These are phyloP conservation scores for Colletotrichum kahawae DNA, from an alignment of 2,329 filamentous ascomycete species.

Conservation along the genomic window DNA sequence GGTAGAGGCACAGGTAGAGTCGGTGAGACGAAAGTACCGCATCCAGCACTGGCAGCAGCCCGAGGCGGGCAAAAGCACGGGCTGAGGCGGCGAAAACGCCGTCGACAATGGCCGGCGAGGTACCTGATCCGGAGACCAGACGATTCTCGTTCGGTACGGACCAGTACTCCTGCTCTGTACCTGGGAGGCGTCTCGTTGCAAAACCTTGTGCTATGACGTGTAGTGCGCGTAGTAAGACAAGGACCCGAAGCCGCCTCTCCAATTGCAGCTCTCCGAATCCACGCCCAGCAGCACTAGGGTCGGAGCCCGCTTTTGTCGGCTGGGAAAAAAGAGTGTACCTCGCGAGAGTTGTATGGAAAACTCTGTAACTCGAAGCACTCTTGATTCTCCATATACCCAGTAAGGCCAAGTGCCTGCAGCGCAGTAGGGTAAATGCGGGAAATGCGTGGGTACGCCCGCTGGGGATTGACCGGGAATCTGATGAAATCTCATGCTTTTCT, in stretches of 20 bases:
- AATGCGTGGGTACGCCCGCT: not conserved
- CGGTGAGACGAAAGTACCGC: conserved; percentile 11
- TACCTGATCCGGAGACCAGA: conserved; percentile 10
- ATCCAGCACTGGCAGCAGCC: not conserved
- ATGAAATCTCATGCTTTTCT: not conserved
- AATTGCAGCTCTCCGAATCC: conserved; percentile 11
- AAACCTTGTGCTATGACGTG: conserved; percentile 16
- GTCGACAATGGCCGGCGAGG: not conserved
- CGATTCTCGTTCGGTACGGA: not conserved
- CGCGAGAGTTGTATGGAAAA: not conserved
- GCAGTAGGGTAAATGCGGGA: not conserved
- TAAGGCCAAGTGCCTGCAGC: not conserved
- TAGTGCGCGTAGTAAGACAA: conserved; percentile 20
- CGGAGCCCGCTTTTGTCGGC: conserved; percentile 16
- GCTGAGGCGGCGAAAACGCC: not conserved
- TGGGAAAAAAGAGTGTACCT: not conserved
- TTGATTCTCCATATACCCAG: not conserved
- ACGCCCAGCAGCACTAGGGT: conserved; percentile 15
- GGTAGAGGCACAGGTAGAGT: conserved; percentile 4
- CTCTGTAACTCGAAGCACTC: not conserved
- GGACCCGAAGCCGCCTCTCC: conserved; percentile 11
- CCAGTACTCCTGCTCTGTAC: not conserved
- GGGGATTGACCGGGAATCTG: not conserved
- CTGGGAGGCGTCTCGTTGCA: not conserved
- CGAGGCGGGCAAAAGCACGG: not conserved